phyloP scores from a whole-genome alignment of 345 rosid genomes.

The Gossypium herbaceum region DNA sequence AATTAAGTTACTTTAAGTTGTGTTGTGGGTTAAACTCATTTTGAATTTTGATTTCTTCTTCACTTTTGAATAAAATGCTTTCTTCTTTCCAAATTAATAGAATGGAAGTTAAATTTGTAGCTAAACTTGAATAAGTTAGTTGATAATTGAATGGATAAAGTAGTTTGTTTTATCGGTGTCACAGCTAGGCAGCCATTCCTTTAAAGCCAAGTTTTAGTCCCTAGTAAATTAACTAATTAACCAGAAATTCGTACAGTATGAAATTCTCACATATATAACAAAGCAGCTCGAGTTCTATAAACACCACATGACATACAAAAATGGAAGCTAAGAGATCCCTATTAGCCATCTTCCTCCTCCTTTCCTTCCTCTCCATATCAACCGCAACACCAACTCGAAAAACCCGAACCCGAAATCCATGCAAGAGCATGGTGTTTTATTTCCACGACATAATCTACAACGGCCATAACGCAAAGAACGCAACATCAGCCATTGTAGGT shows the following conservation, averaged over 20 bases:
- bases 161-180: neutral
- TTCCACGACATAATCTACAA: slow-evolving; percentile 55
- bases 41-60: no score
- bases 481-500: slow-evolving; percentile 43
- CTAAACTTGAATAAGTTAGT: no score
- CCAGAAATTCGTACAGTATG: neutral
- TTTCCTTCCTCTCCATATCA: slow-evolving; percentile 9
- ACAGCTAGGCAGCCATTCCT: neutral
- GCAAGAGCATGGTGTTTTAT: slow-evolving; percentile 49
- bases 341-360: neutral
- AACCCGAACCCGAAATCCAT: slow-evolving; percentile 24
- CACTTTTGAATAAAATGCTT: no score
- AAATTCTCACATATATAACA: neutral
- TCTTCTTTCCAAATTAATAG: no score
- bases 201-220: neutral
- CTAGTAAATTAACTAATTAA: neutral
- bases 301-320: neutral
- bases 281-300: neutral
- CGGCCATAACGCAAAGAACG: slow-evolving; percentile 42
- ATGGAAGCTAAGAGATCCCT: neutral
- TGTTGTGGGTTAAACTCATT: no score
- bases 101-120: no score
- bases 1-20: no score
- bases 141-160: neutral
- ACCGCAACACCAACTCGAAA: neutral